phyloP scores from a whole-genome alignment of 2,329 filamentous ascomycete species.

The Fusarium tupiense region DNA sequence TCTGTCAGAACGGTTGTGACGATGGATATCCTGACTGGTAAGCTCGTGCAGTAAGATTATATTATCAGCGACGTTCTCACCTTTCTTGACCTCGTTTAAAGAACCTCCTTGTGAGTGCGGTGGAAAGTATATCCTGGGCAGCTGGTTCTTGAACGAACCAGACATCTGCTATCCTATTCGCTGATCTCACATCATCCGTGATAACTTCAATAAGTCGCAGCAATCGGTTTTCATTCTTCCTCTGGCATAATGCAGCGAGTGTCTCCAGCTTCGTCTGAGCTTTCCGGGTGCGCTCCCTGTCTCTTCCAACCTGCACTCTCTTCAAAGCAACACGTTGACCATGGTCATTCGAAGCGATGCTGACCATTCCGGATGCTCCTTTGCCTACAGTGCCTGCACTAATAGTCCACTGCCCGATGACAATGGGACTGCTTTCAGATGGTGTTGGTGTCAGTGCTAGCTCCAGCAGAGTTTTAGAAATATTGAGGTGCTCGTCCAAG shows the following conservation, averaged over 20 bases:
- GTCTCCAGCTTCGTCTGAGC: neutral
- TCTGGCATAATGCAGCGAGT: neutral
- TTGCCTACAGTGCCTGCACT: neutral
- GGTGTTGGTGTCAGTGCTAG: neutral
- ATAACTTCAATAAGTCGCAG: neutral
- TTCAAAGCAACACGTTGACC: neutral
- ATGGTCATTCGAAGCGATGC: neutral
- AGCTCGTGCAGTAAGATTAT: rapidly evolving
- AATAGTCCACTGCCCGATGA: neutral
- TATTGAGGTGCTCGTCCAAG: neutral
- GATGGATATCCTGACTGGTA: neutral
- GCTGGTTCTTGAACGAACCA: neutral
- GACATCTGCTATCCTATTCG: rapidly evolving
- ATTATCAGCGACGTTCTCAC: neutral
- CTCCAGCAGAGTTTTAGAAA: rapidly evolving
- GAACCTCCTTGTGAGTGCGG: rapidly evolving
- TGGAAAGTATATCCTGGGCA: neutral
- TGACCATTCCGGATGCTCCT: neutral
- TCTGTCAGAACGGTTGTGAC: neutral
- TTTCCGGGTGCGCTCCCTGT: neutral
- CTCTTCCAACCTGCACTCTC: neutral
- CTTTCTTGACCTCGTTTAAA: neutral
- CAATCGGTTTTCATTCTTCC: rapidly evolving
- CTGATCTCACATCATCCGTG: neutral
- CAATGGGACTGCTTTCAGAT: neutral